Evolutionary conservation across 129 eudicot genomes (phyloP).

Genomic region (Pseudognaphalium luteoalbum): DNA sequence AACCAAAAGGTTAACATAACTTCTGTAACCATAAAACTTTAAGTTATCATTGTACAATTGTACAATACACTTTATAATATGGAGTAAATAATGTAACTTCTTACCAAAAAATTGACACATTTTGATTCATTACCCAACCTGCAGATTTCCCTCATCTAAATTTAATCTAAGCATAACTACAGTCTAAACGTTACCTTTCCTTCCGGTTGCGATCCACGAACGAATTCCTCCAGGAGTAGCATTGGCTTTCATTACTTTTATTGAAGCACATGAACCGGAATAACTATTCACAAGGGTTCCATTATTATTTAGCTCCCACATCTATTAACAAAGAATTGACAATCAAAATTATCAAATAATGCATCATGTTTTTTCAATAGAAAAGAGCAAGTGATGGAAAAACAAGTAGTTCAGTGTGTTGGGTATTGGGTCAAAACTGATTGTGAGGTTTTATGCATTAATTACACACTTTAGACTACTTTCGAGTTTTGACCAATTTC

Average conservation of each 20-base stretch:
- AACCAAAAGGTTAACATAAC: neutral
- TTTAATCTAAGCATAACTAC: neutral
- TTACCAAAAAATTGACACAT: neutral
- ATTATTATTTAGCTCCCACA: conserved; percentile 73
- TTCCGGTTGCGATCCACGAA: conserved; percentile 87
- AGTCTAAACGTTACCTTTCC: conserved; percentile 46
- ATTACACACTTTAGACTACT: too few relatives aligned
- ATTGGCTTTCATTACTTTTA: conserved; percentile 40
- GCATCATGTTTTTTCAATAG: neutral
- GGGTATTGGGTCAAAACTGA: conserved; percentile 1
- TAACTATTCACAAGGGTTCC: conserved; percentile 84
- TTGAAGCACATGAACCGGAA: conserved; percentile 81
- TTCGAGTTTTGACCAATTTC: neutral
- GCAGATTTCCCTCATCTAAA: neutral
- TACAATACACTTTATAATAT: neutral
- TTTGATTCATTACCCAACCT: neutral
- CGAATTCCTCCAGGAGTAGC: conserved; percentile 55
- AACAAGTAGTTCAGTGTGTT: neutral
- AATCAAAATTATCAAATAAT: neutral
- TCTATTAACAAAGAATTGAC: conserved; percentile 39
- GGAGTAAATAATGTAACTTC: too few relatives aligned
- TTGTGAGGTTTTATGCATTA: neutral
- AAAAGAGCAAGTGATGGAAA: neutral
- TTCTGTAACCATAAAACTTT: too few relatives aligned
- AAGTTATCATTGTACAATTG: too few relatives aligned